Percentiles rank a stretch among this genome's conserved stretches.
phyloP scores from a whole-genome alignment of 2,329 filamentous ascomycete species.

The Huntiella decipiens region DNA sequence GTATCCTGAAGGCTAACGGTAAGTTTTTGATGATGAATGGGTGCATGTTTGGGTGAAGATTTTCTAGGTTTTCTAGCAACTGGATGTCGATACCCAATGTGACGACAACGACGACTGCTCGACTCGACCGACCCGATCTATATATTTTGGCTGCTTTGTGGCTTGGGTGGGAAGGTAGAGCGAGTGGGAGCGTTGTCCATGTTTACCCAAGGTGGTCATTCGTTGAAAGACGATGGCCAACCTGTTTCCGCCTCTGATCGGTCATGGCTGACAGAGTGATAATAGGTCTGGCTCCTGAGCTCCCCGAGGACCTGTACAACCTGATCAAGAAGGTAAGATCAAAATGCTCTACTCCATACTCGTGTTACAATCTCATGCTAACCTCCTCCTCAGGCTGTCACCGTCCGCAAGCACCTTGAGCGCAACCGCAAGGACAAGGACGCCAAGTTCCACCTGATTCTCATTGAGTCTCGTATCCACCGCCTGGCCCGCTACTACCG shows the following conservation, averaged over 20 bases:
- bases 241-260: conserved; percentile 57
- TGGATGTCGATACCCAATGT: conserved; percentile 10
- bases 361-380: background rate
- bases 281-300: conserved; percentile 92
- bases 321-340: conserved; percentile 91
- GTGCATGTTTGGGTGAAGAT: too few relatives aligned
- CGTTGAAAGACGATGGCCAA: conserved; percentile 8
- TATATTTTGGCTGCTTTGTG: conserved; percentile 14
- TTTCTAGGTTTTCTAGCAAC: conserved; percentile 7
- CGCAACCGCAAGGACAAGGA: conserved; percentile 99
- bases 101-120: conserved; percentile 17
- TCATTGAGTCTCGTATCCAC: conserved; percentile 99
- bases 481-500: conserved; percentile 99
- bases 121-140: conserved; percentile 12
- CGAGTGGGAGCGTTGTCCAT: conserved; percentile 8
- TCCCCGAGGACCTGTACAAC: conserved; percentile 99
- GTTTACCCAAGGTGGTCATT: conserved; percentile 10
- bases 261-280: conserved; percentile 91
- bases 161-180: background rate
- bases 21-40: conserved; percentile 30
- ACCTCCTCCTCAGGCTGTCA: conserved; percentile 49
- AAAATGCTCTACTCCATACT: background rate
- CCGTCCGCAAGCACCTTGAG: conserved; percentile 99
- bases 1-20: conserved; percentile 96
- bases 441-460: conserved; percentile 99